These are phyloP conservation scores for Naumovozyma baii DNA, from an alignment of 805 yeast species.

Conservation along the genomic window DNA sequence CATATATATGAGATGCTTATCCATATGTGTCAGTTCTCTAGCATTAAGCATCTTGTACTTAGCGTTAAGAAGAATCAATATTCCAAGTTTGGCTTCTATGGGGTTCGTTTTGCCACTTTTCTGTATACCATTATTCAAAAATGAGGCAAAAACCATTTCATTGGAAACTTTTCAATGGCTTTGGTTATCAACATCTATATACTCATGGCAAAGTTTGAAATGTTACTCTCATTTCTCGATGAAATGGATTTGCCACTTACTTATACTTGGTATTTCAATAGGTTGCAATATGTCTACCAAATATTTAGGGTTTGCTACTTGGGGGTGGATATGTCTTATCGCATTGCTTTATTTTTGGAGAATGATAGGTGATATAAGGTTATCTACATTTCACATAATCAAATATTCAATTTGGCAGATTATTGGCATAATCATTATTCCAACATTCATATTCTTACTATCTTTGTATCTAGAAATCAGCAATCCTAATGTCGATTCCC, in stretches of 20 bases:
- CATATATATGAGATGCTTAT: slow-evolving; percentile 7
- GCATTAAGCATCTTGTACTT: slow-evolving; percentile 14
- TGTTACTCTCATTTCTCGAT: slow-evolving; percentile 35
- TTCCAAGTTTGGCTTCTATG: slow-evolving; percentile 36
- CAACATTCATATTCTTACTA: slow-evolving; percentile 47
- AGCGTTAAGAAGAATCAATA: slow-evolving; percentile 19
- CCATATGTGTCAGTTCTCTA: slow-evolving; percentile 8
- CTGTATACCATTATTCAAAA: slow-evolving; percentile 12
- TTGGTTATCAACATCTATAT: slow-evolving; percentile 40
- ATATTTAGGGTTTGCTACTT: slow-evolving; percentile 60
- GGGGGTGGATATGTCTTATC: slow-evolving; percentile 50
- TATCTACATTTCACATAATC: slow-evolving; percentile 32
- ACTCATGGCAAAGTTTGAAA: slow-evolving; percentile 42
- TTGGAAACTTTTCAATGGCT: slow-evolving; percentile 38
- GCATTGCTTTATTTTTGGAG: slow-evolving; percentile 49
- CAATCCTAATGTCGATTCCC: slow-evolving; percentile 11
- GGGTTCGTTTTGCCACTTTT: slow-evolving; percentile 24
- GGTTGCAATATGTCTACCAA: slow-evolving; percentile 56
- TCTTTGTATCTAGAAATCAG: slow-evolving; percentile 44
- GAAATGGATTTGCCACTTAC: slow-evolving; percentile 46
- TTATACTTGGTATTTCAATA: slow-evolving; percentile 39
- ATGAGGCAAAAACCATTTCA: slow-evolving; percentile 9
- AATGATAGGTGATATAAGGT: slow-evolving; percentile 55
- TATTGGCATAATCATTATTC: slow-evolving; percentile 40
- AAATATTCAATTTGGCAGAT: slow-evolving; percentile 36